phyloP scores from a whole-genome alignment of 495 filamentous ascomycete species.

The Cladorrhinum samala region DNA sequence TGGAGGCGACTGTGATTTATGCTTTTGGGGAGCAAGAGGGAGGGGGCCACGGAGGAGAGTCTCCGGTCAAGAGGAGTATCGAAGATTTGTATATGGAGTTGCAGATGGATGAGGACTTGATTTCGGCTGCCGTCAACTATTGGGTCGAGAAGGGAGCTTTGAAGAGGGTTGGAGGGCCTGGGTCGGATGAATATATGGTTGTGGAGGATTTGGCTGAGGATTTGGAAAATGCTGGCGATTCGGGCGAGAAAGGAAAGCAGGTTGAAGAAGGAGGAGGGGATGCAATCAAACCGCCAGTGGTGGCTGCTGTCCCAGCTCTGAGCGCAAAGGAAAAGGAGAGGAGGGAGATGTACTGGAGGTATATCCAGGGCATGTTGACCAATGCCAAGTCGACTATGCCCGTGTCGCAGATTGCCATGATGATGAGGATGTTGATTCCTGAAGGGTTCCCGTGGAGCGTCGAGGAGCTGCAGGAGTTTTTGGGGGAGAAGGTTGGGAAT shows the following conservation, averaged over 20 bases:
- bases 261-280: background rate
- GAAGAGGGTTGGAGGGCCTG: conserved; percentile 40
- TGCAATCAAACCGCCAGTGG: too few relatives aligned
- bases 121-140: conserved; percentile 72
- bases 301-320: conserved; percentile 29
- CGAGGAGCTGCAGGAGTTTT: conserved; percentile 69
- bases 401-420: conserved; percentile 75
- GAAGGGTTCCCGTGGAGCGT: conserved; percentile 77
- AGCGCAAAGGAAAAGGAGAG: conserved; percentile 60
- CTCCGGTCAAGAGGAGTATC: conserved; percentile 47
- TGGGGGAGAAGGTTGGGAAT: conserved; percentile 63
- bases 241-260: conserved; percentile 30
- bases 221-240: conserved; percentile 17
- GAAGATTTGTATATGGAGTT: conserved; percentile 57
- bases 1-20: conserved; percentile 85
- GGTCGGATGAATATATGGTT: conserved; percentile 32
- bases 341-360: conserved; percentile 78
- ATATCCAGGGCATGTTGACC: conserved; percentile 90
- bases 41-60: conserved; percentile 2
- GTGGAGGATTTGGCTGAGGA: conserved; percentile 34
- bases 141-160: conserved; percentile 81
- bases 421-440: conserved; percentile 83
- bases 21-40: conserved; percentile 54
- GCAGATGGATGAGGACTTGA: conserved; percentile 69
- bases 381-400: conserved; percentile 75